These are phyloP conservation scores for Austroboletus niveus DNA, from an alignment of 1,284 basidiomycete species.

Conservation along the genomic window DNA sequence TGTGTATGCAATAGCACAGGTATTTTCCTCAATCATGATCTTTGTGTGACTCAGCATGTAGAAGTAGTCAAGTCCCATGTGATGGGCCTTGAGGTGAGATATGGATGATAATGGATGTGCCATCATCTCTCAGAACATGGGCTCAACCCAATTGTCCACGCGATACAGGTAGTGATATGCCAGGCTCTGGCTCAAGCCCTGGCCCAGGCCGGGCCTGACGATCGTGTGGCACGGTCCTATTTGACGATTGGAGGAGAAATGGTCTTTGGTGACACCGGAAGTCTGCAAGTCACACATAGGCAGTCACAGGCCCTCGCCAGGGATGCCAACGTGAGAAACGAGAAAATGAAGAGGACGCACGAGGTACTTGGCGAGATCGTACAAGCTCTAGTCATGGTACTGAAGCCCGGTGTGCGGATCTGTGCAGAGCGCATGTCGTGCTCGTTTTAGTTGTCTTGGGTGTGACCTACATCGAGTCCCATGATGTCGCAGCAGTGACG, in stretches of 20 bases:
- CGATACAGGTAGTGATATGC: neutral
- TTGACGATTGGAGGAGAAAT: constrained; percentile 47
- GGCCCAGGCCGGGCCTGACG: too few species aligned
- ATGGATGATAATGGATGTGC: constrained; percentile 2
- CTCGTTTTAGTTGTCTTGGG: neutral
- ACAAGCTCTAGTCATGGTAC: constrained; percentile 85
- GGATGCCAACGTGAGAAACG: neutral
- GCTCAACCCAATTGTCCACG: constrained; percentile 9
- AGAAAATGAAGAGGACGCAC: constrained; percentile 41
- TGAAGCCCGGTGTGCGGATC: constrained; percentile 80
- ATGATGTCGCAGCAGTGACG: constrained; percentile 87
- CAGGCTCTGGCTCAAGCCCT: too few species aligned
- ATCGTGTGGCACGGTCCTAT: constrained; percentile 16
- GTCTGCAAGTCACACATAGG: constrained; percentile 32
- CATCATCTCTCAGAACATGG: constrained; percentile 5
- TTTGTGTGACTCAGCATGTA: constrained; percentile 1
- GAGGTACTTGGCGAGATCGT: constrained; percentile 77
- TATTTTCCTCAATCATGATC: neutral
- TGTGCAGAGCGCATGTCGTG: constrained; percentile 74
- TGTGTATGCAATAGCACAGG: constrained; percentile 1
- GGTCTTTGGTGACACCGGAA: constrained; percentile 7
- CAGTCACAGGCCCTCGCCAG: neutral
- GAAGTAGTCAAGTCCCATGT: constrained; percentile 5
- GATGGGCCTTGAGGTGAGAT: neutral
- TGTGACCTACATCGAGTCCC: constrained; percentile 62